A percentile compares a stretch with the other conserved stretches of the same genome.
phyloP scores from a whole-genome alignment of 2,329 filamentous ascomycete genomes.

The Mycosphaerella sp. region DNA sequence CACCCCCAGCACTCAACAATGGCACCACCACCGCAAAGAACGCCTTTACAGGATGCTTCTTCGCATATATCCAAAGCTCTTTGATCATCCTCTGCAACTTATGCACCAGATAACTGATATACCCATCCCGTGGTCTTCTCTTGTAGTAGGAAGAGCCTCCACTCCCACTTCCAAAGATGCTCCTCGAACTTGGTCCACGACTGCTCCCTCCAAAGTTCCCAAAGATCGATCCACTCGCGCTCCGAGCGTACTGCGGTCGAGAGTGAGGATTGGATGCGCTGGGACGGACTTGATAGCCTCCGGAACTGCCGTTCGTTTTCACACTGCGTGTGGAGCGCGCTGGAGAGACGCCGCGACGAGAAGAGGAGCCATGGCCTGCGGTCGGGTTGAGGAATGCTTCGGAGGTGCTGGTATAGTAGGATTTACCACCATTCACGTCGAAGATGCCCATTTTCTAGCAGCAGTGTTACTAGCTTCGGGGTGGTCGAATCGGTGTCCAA shows the following conservation, averaged over 20 bases:
- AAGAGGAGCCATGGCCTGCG: constrained; percentile 8
- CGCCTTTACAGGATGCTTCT: constrained; percentile 77
- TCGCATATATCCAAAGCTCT: constrained; percentile 74
- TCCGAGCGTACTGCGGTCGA: constrained; percentile 14
- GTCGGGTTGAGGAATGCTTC: constrained; percentile 19
- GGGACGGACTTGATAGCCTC: constrained; percentile 27
- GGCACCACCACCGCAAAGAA: constrained; percentile 86
- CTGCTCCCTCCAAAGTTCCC: constrained; percentile 12
- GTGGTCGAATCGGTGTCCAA: constrained; percentile 7
- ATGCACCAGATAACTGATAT: constrained; percentile 65
- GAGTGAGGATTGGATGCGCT: constrained; percentile 8
- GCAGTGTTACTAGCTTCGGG: neutral
- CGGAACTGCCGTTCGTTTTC: constrained; percentile 14
- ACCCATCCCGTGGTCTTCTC: constrained; percentile 68
- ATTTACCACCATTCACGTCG: constrained; percentile 23
- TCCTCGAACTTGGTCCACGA: constrained; percentile 16
- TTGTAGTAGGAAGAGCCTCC: constrained; percentile 69
- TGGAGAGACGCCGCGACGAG: constrained; percentile 21
- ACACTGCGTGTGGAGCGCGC: constrained; percentile 18
- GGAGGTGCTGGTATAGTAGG: constrained; percentile 24
- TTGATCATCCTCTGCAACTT: constrained; percentile 73
- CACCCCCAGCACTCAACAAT: constrained; percentile 69
- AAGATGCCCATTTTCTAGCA: constrained; percentile 29
- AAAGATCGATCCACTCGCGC: constrained; percentile 21
- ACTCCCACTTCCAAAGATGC: constrained; percentile 35